Evolutionary conservation across 306 rosid species (phyloP).

Genomic region (Mimosa pudica): DNA sequence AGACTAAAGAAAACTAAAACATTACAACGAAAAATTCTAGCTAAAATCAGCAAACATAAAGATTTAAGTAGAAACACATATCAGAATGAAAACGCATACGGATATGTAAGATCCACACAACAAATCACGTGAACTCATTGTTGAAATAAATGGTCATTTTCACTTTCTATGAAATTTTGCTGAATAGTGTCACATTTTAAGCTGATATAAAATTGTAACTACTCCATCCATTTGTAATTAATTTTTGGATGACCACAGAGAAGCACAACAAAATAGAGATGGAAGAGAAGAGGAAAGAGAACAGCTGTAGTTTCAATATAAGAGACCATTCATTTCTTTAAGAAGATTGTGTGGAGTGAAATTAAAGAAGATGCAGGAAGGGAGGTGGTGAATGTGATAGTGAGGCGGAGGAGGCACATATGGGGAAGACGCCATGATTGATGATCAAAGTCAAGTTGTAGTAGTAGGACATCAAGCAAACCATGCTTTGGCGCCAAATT

Average conservation of each 20-base stretch:
- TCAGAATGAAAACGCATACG: neutral
- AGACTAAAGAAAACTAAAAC: neutral
- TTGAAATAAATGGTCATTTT: neutral
- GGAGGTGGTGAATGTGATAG: too few species aligned
- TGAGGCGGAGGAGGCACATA: too few species aligned
- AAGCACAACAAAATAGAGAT: neutral
- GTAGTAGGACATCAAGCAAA: too few species aligned
- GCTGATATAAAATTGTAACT: neutral
- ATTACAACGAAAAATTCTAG: neutral
- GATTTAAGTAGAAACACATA: neutral
- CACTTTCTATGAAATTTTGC: neutral
- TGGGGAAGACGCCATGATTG: too few species aligned
- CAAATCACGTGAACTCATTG: neutral
- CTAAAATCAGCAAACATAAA: neutral
- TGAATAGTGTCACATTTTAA: too few species aligned
- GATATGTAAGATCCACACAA: neutral
- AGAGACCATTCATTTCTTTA: conserved; percentile 92
- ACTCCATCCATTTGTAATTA: neutral
- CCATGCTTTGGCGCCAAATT: too few species aligned
- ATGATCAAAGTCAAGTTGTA: too few species aligned
- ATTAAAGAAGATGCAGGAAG: too few species aligned
- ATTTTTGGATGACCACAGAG: neutral
- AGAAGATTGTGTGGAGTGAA: conserved; percentile 44
- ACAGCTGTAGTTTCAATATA: conserved; percentile 19
- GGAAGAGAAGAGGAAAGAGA: neutral